A percentile compares a stretch with the other conserved stretches of the same genome.
Conservation (phyloP, 345 rosid species). For the Salix purpurea region DNA sequence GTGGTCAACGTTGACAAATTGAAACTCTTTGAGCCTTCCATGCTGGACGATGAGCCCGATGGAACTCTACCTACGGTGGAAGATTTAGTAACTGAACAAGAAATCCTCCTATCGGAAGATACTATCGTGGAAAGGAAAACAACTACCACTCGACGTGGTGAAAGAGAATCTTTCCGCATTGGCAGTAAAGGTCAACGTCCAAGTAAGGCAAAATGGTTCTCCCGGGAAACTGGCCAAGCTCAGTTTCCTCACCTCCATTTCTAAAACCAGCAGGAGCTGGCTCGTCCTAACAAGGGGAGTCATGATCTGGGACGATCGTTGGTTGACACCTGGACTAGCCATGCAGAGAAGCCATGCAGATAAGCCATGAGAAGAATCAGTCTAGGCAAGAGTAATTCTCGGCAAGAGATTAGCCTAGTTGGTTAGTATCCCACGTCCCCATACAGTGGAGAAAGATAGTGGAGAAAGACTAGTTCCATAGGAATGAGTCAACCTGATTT, state of each 20-base stretch:
- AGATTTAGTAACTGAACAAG: background rate
- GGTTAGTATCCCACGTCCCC: too few species aligned
- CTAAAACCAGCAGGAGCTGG: background rate
- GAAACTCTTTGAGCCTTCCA: background rate
- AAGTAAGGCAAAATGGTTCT: background rate
- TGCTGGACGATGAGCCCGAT: background rate
- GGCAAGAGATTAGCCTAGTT: too few species aligned
- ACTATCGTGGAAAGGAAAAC: background rate
- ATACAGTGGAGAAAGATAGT: too few species aligned
- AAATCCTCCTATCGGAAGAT: background rate
- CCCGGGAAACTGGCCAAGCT: background rate
- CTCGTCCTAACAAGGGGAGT: background rate
- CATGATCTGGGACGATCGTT: background rate
- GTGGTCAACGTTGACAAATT: background rate
- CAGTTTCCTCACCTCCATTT: background rate
- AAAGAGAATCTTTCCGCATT: accelerated
- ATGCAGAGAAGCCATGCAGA: too few species aligned
- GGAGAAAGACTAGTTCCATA: too few species aligned
- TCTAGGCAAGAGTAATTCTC: too few species aligned
- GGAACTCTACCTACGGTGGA: background rate
- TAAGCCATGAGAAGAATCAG: too few species aligned
- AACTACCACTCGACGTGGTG: background rate
- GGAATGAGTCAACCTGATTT: too few species aligned
- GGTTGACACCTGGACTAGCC: background rate
- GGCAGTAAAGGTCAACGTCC: background rate